These are phyloP conservation scores for Termitomyces sp. DNA, from an alignment of 768 basidiomycete species.

Conservation along the genomic window DNA sequence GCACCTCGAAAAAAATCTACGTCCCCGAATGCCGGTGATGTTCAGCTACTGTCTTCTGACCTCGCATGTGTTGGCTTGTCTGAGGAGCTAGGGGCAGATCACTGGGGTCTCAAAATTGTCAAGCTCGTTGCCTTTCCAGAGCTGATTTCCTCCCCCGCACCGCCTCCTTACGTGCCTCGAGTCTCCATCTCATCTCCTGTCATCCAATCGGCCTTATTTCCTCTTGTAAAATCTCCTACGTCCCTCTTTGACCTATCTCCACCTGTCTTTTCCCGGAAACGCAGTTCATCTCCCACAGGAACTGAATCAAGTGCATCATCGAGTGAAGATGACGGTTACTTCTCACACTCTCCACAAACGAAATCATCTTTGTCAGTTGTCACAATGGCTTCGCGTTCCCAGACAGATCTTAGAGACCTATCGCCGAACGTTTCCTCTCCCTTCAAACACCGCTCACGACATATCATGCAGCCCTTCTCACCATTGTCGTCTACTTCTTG, in stretches of 20 bases:
- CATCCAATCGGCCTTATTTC: not conserved
- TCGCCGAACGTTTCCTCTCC: conserved; percentile 20
- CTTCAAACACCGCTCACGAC: conserved; percentile 35
- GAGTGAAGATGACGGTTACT: conserved; percentile 54
- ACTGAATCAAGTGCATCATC: conserved; percentile 25
- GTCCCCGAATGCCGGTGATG: conserved; percentile 56
- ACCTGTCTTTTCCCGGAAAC: conserved; percentile 1
- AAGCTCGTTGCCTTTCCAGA: conserved; percentile 78
- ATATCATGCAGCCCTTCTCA: conserved; percentile 30
- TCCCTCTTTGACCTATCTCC: conserved; percentile 15
- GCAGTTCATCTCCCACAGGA: conserved; percentile 6
- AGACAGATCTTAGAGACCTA: conserved; percentile 35
- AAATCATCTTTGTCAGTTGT: conserved; percentile 31
- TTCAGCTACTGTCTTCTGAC: conserved; percentile 63
- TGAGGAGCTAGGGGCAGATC: conserved; percentile 59
- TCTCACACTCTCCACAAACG: conserved; percentile 54
- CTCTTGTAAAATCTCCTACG: conserved; percentile 3
- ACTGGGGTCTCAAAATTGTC: conserved; percentile 75
- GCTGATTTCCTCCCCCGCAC: conserved; percentile 43
- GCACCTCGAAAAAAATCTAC: conserved; percentile 37
- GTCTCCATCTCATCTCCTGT: conserved; percentile 10
- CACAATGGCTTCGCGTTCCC: conserved; percentile 40
- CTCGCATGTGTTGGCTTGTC: conserved; percentile 75
- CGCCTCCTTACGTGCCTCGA: conserved; percentile 11
- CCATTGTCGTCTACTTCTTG: conserved; percentile 23